Evolutionary conservation across 257 asterid genomes (phyloP).

Genomic region (Rehmannia glutinosa): DNA sequence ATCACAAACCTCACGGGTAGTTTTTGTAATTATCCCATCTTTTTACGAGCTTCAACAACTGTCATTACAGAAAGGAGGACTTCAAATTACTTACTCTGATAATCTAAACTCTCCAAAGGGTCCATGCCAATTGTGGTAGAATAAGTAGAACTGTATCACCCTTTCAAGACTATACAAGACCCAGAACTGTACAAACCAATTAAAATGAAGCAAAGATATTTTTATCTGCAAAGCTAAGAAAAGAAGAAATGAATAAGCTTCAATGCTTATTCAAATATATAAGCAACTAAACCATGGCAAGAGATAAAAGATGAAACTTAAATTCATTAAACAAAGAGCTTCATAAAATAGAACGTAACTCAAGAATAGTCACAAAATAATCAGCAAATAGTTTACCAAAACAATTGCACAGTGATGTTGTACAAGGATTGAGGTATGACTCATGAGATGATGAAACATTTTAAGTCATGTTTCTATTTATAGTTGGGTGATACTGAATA

Average conservation of each 20-base stretch:
- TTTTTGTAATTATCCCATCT: too few species aligned
- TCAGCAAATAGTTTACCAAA: background rate
- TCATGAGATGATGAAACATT: background rate
- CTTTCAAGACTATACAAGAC: background rate
- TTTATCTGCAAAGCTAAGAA: background rate
- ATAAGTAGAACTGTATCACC: background rate
- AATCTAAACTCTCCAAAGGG: background rate
- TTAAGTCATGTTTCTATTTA: too few species aligned
- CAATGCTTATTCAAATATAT: background rate
- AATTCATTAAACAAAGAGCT: background rate
- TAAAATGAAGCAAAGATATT: background rate
- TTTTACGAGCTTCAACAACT: constrained; percentile 14
- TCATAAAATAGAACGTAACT: background rate
- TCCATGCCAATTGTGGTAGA: background rate
- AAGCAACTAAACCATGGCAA: background rate
- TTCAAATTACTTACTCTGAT: background rate
- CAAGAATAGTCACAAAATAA: background rate
- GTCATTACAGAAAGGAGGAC: background rate
- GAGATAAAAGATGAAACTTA: background rate
- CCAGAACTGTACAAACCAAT: background rate
- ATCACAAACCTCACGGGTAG: too few species aligned
- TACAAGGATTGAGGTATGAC: background rate
- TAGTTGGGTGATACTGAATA: background rate
- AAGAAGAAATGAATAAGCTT: background rate
- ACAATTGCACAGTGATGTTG: background rate